These are phyloP conservation scores for Taiozyma sp. DNA, from an alignment of 1,139 yeast species.

Conservation along the genomic window DNA sequence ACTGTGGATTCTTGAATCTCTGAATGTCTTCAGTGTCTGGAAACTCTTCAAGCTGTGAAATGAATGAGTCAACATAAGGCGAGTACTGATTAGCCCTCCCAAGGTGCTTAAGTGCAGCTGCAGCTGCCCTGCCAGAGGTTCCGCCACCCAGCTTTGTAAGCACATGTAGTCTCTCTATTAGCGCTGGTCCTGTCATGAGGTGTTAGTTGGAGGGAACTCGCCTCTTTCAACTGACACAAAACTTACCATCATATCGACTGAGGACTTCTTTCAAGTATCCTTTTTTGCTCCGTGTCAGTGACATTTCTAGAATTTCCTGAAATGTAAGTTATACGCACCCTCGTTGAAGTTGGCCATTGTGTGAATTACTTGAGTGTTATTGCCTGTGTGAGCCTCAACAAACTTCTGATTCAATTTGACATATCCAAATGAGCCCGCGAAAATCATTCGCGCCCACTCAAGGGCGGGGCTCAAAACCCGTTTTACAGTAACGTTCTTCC, in stretches of 20 bases:
- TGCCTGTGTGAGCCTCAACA: neutral
- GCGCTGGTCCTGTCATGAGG: constrained; percentile 9
- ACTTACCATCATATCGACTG: neutral
- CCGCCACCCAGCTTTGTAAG: constrained; percentile 2
- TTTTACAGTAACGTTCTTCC: too few relatives aligned
- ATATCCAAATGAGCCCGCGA: neutral
- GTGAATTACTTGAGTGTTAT: neutral
- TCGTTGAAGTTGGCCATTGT: neutral
- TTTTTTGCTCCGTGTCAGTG: neutral
- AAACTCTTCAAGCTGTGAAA: neutral
- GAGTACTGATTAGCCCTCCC: constrained; percentile 7
- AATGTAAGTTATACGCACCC: neutral
- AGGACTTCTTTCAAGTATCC: neutral
- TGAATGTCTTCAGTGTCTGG: neutral
- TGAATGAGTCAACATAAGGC: constrained; percentile 13
- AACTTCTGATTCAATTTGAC: neutral
- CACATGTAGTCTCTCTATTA: constrained; percentile 12
- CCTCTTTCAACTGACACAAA: neutral
- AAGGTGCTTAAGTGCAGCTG: constrained; percentile 10
- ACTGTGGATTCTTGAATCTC: constrained; percentile 7
- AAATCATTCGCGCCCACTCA: neutral
- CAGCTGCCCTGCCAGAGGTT: constrained; percentile 4
- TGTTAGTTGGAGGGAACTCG: neutral
- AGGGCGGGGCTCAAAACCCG: neutral
- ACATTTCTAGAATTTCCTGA: neutral